Percentiles rank a stretch among this genome's conserved stretches.
Conservation (phyloP, 345 rosid species). For the Gossypium arboreum region DNA sequence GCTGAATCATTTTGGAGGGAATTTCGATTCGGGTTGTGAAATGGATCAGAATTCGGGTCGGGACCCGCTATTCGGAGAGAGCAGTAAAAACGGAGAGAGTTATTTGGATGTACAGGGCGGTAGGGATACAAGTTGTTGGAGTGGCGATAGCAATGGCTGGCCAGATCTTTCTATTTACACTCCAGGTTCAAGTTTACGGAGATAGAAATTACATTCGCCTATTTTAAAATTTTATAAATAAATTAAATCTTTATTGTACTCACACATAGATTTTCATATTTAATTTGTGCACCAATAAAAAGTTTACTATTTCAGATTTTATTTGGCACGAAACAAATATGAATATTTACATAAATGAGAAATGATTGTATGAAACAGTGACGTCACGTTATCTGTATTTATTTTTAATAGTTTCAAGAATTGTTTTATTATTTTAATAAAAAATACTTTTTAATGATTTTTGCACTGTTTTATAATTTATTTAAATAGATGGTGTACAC, state of each 20-base stretch:
- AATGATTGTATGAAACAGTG: no score
- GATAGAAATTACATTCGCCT: background rate
- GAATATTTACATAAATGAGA: no score
- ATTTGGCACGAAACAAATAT: no score
- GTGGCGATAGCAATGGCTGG: constrained; percentile 49
- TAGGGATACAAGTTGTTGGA: constrained; percentile 36
- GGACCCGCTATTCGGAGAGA: constrained; percentile 21
- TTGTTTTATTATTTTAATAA: no score
- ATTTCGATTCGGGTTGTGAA: constrained; percentile 27
- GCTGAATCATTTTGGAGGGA: constrained; percentile 32
- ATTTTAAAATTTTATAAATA: background rate
- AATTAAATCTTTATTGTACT: background rate
- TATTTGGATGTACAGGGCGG: constrained; percentile 20
- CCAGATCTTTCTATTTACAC: constrained; percentile 70
- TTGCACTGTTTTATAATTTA: no score
- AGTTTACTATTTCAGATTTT: background rate
- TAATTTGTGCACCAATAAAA: background rate
- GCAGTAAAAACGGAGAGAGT: constrained; percentile 21
- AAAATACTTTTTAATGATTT: no score
- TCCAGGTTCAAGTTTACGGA: constrained; percentile 46
- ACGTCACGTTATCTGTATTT: no score
- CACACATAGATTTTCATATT: background rate
- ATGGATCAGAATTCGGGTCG: constrained; percentile 17
- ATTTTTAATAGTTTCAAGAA: no score
- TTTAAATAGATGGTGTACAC: no score